Percentiles rank a stretch among this genome's conserved stretches.
Conservation (phyloP, 176 grass and related monocot genomes). For the Triticum urartu region DNA sequence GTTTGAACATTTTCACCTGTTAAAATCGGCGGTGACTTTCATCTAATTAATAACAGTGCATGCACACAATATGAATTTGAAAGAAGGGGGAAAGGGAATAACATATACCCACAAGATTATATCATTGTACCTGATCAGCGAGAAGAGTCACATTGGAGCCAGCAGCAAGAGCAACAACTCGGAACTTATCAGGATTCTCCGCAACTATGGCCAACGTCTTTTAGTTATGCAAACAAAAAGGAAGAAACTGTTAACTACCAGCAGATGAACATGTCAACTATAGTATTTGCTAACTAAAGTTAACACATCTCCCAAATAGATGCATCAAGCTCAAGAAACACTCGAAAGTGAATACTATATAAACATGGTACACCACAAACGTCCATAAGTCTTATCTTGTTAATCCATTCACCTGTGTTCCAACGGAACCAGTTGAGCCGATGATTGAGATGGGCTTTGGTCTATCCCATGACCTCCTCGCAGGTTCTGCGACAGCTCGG, state of each 20-base stretch:
- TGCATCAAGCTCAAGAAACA: background rate
- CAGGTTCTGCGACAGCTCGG: constrained; percentile 61
- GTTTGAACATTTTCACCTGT: constrained; percentile 93
- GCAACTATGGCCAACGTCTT: constrained; percentile 93
- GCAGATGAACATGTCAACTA: background rate
- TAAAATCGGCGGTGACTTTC: constrained; percentile 10
- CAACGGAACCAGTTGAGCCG: constrained; percentile 93
- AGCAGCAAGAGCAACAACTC: constrained; percentile 92
- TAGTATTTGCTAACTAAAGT: background rate
- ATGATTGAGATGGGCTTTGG: constrained; percentile 91
- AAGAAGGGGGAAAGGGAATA: background rate
- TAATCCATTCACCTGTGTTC: constrained; percentile 66
- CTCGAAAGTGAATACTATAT: background rate
- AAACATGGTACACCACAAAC: background rate
- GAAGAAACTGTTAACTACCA: background rate
- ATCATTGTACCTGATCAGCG: constrained; percentile 78
- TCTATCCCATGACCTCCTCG: constrained; percentile 64
- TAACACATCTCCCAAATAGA: background rate
- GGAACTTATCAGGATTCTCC: constrained; percentile 94
- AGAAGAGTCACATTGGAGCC: constrained; percentile 96
- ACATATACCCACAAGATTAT: background rate
- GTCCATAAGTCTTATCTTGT: background rate
- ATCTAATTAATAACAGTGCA: constrained; percentile 16
- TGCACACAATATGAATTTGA: background rate
- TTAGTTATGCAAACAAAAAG: constrained; percentile 26